Conservation (phyloP, 495 filamentous ascomycete species). For the Talaromyces thailandensis region DNA sequence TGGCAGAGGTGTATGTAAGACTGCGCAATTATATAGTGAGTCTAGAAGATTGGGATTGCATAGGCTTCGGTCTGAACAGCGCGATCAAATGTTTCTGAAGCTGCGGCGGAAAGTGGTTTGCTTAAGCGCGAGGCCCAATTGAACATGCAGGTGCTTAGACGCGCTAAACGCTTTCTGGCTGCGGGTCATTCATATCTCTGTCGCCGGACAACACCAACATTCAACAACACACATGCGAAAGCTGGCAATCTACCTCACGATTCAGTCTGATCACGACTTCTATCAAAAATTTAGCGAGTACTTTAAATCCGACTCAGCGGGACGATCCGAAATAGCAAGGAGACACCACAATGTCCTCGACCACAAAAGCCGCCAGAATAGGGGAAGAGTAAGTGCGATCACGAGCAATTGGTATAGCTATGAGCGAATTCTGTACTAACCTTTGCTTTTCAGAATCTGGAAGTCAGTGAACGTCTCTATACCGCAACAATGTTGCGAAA, state of each 20-base stretch:
- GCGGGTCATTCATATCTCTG: neutral
- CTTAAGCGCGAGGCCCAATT: conserved; percentile 3
- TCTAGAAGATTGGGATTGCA: neutral
- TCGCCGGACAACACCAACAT: neutral
- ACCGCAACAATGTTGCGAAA: conserved; percentile 32
- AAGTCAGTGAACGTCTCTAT: conserved; percentile 59
- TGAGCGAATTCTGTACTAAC: conserved; percentile 14
- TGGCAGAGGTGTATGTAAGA: conserved; percentile 6
- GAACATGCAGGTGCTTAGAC: neutral
- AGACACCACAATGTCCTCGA: conserved; percentile 55
- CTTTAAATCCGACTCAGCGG: neutral
- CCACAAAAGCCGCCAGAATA: conserved; percentile 75
- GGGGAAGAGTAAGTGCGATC: conserved; percentile 82
- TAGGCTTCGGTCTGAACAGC: neutral
- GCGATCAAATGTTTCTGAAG: neutral
- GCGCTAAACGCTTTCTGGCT: conserved; percentile 9
- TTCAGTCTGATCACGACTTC: neutral
- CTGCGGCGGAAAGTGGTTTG: neutral
- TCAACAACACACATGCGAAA: neutral
- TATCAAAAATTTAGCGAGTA: neutral
- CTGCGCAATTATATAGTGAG: neutral
- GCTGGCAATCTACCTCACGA: neutral
- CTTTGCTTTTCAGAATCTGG: conserved; percentile 64
- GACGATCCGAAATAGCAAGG: neutral
- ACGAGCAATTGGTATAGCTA: neutral